These are phyloP conservation scores for Penicillium parvum DNA, from an alignment of 495 filamentous ascomycete species.

Conservation along the genomic window DNA sequence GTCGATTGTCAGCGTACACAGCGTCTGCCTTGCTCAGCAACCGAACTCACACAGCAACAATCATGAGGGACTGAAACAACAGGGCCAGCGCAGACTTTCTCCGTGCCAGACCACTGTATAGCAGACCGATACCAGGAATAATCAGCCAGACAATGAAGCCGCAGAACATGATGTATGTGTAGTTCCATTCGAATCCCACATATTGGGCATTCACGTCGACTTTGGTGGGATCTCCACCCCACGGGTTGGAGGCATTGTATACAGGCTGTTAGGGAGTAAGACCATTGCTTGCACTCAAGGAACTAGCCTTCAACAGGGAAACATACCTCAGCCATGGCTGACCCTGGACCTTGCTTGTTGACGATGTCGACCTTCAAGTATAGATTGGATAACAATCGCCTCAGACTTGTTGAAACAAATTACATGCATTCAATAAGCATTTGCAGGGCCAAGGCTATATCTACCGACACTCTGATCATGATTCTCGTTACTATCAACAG, in stretches of 20 bases:
- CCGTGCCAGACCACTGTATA: slow-evolving; percentile 55
- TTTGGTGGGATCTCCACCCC: slow-evolving; percentile 41
- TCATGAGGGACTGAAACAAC: slow-evolving; percentile 55
- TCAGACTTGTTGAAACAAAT: no score
- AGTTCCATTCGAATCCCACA: slow-evolving; percentile 46
- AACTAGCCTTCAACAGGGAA: no score
- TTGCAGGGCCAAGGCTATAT: no score
- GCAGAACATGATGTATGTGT: slow-evolving; percentile 48
- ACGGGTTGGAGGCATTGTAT: slow-evolving; percentile 40
- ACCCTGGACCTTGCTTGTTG: no score
- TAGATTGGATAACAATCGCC: no score
- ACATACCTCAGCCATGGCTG: slow-evolving; percentile 11
- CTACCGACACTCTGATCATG: no score
- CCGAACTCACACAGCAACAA: slow-evolving; percentile 37
- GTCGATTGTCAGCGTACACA: not conserved
- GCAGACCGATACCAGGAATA: slow-evolving; percentile 54
- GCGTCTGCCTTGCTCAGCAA: not conserved
- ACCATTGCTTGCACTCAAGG: no score
- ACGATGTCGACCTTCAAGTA: no score
- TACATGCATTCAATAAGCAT: no score
- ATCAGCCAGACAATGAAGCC: slow-evolving; percentile 56
- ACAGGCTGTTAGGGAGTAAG: slow-evolving; percentile 34
- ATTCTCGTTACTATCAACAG: not conserved
- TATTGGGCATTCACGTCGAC: slow-evolving; percentile 51
- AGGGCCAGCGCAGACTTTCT: slow-evolving; percentile 54